Evolutionary conservation across 495 filamentous ascomycete species (phyloP).

Genomic region (Lophium mytilinum): DNA sequence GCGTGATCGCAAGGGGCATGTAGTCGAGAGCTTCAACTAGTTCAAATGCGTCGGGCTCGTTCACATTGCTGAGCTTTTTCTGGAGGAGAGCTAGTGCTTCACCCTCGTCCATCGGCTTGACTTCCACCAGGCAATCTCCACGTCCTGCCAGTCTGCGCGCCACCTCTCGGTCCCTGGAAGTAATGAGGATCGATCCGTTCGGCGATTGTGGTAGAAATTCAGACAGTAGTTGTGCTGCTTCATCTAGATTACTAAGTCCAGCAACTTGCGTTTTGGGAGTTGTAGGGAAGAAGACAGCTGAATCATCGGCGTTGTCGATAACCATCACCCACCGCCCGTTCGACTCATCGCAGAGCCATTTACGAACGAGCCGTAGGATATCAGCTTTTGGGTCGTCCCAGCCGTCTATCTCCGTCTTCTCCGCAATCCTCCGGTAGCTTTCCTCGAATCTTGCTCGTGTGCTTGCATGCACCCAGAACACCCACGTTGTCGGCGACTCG

Average conservation of each 20-base stretch:
- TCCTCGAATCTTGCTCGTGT: slow-evolving; percentile 32
- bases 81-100: slow-evolving; percentile 34
- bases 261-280: background rate
- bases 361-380: slow-evolving; percentile 1
- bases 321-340: slow-evolving; percentile 12
- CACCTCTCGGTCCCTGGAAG: background rate
- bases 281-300: background rate
- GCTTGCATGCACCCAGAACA: slow-evolving; percentile 46
- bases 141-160: slow-evolving; percentile 28
- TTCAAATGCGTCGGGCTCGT: slow-evolving; percentile 3
- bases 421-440: background rate
- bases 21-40: slow-evolving; percentile 13
- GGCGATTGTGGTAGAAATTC: slow-evolving; percentile 1
- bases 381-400: background rate
- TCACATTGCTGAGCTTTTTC: slow-evolving; percentile 32
- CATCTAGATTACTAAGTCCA: background rate
- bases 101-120: slow-evolving; percentile 30
- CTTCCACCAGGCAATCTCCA: slow-evolving; percentile 30
- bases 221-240: background rate
- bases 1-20: background rate
- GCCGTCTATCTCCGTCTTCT: background rate
- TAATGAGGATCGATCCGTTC: slow-evolving; percentile 13
- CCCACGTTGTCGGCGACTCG: slow-evolving; percentile 37
- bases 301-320: slow-evolving; percentile 13
- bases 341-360: background rate